Conservation (phyloP, 352 stramenopile genomes). For the Phytophthora palmivora region DNA sequence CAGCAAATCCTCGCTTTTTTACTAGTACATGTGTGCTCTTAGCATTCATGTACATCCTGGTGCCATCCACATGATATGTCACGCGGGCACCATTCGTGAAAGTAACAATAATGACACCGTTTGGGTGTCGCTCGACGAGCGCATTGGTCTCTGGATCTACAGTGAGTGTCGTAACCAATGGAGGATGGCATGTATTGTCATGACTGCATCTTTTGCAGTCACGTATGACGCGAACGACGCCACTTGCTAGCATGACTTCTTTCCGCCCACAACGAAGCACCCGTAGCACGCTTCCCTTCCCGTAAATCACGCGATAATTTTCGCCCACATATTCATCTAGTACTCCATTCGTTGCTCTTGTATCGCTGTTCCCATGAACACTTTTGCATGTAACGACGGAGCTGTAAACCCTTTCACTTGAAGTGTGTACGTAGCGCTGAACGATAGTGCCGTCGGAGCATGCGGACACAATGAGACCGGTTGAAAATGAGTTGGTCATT, state of each 20-base stretch:
- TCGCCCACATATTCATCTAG: constrained; percentile 3
- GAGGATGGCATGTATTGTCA: constrained; percentile 8
- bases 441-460: constrained; percentile 70
- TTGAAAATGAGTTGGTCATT: constrained; percentile 54
- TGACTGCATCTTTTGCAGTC: constrained; percentile 12
- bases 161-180: constrained; percentile 30
- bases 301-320: constrained; percentile 58
- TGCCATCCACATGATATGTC: constrained; percentile 74
- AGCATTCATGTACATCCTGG: constrained; percentile 61
- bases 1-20: constrained; percentile 54
- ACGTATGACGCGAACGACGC: constrained; percentile 36
- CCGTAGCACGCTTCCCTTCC: constrained; percentile 63
- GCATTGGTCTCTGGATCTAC: constrained; percentile 80
- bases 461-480: constrained; percentile 56
- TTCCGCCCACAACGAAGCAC: constrained; percentile 45
- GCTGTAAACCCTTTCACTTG: not conserved
- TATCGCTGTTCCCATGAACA: not conserved
- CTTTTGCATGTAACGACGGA: not conserved
- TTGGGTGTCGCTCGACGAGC: constrained; percentile 54
- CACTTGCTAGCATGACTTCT: constrained; percentile 60
- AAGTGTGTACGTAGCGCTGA: constrained; percentile 38
- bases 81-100: constrained; percentile 63
- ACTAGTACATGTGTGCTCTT: constrained; percentile 61
- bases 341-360: constrained; percentile 1
- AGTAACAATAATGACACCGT: constrained; percentile 69